Evolutionary conservation across 176 grass and related monocot species (phyloP), one percentile per base, ranked within the genome.

Genomic region (Triticum turgidum): DNA sequence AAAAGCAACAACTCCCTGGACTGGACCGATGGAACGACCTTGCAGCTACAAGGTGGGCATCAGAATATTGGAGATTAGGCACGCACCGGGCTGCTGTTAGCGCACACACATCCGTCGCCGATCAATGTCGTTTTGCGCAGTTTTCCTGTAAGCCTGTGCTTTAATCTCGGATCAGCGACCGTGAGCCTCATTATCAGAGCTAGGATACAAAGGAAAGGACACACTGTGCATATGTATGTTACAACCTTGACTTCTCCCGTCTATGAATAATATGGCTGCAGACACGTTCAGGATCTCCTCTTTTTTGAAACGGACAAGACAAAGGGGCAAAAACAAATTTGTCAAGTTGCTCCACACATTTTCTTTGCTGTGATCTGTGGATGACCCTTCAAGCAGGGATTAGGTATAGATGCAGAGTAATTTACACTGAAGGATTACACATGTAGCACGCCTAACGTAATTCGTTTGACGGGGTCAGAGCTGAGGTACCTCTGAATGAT

Each of bases 381-480:
- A 68, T 37, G 44, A 22, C 38, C 15, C 61, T 49, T 86, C 51
- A 21, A 74, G 1, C 21, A 82, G 41, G 35, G 75, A 59, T 84
- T 87, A 80, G 85, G 85, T 87, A 49, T 17, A 66, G 14, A 87
- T 61, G 6, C 44, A 14, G 34, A 76, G 54, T 84, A 87, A 68
- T 87, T 49, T 80, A 87, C 42, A 25, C 17, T 35, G 24, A 91
- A 91, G 27, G 59, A 80, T 73, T 80, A 91, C 68, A 61, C 61
- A 80, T 69, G 85, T 61, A 27, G 12, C 69, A n/a, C 35, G 69
- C 81, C 89, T 69, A 80, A 80, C 81, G 85, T 69, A 80, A 76
- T 69, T 56, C 61, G 49, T 76, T 91, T 84, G 73, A 84, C 89
- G 39, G 49, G 17, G 37, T 87, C 67, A 6, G 41, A 27, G 80